Percentiles rank a stretch among this genome's conserved stretches.
Conservation (phyloP, 306 rosid genomes). For the Rosa lucieae region DNA sequence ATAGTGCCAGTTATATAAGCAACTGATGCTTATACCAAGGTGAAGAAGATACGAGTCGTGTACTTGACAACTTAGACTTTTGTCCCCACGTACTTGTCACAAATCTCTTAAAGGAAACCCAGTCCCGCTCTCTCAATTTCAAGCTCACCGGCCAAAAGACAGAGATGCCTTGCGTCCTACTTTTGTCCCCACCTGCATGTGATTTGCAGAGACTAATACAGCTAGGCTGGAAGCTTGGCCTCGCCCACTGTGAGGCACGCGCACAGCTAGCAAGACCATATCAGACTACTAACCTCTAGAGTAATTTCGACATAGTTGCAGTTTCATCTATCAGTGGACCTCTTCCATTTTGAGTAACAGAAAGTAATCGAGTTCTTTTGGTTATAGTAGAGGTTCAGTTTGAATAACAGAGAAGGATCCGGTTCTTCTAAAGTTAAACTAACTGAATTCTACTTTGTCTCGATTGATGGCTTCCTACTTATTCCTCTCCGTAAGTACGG, state of each 20-base stretch:
- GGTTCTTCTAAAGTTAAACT: neutral
- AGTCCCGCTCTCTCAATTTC: constrained; percentile 5
- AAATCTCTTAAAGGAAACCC: constrained; percentile 15
- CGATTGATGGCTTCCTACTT: neutral
- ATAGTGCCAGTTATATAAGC: neutral
- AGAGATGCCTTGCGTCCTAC: constrained; percentile 42
- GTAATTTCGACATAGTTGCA: neutral
- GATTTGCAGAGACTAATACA: neutral
- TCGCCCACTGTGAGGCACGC: constrained; percentile 33
- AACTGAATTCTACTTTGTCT: neutral
- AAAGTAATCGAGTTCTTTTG: neutral
- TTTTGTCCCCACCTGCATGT: constrained; percentile 54
- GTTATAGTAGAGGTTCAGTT: neutral
- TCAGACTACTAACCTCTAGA: neutral
- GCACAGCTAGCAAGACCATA: neutral
- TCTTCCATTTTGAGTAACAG: neutral
- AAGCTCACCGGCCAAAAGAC: neutral
- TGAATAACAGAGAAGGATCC: neutral
- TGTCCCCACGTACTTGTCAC: constrained; percentile 26
- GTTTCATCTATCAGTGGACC: neutral
- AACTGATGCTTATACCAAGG: neutral
- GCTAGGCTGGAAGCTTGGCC: constrained; percentile 14
- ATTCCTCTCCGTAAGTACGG: neutral
- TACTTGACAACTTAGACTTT: constrained; percentile 16
- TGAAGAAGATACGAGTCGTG: neutral